Evolutionary conservation across 116 monocot genomes (phyloP), one percentile per base, ranked within the genome.

Genomic region (Zostera marina): DNA sequence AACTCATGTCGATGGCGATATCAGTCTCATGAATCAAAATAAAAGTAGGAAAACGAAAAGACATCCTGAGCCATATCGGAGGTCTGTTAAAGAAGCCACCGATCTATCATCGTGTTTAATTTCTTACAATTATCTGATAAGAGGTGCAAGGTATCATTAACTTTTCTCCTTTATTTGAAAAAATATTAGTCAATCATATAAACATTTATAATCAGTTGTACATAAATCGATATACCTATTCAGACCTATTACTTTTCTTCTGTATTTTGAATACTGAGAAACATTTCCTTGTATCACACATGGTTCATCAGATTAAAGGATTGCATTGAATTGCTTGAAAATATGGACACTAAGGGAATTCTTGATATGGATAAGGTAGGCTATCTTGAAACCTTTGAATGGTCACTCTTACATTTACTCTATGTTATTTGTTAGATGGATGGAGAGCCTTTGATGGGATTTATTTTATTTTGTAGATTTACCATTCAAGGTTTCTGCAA

Each of bases 331-430:
- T 64, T 93, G 51, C 73, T 93, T 53, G 77, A 93, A 59, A 68
- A 52, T 52, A 74, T 84, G 78, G 69, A 77, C 42, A 72, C 54
- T 3, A 81, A 79, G 61, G 84, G 79, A 56, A 21, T 84, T 41
- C 65, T 93, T 66, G 79, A 93, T 70, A 88, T 93, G 93, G 73
- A 88, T 11, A 88, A 88, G 79, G 93, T 93, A 41, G 47, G 42
- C 61, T 45, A 13, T 32, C 5, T 47, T 44, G 8, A 42, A 11
- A 32, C 17, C 20, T n/a, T 21, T 9, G 54, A 20, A 15, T 11
- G 4, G 17, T 16, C n/a, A n/a, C n/a, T n/a, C n/a, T n/a, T n/a
- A n/a, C n/a, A n/a, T n/a, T n/a, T 40, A 58, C 19, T 68, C 32
- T 32, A 46, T 68, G 45, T 61, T 60, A 32, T 23, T 26, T 10